Percentiles rank a stretch among this genome's conserved stretches.
Conservation (phyloP, 345 rosid genomes). For the Melaleuca quinquenervia region DNA sequence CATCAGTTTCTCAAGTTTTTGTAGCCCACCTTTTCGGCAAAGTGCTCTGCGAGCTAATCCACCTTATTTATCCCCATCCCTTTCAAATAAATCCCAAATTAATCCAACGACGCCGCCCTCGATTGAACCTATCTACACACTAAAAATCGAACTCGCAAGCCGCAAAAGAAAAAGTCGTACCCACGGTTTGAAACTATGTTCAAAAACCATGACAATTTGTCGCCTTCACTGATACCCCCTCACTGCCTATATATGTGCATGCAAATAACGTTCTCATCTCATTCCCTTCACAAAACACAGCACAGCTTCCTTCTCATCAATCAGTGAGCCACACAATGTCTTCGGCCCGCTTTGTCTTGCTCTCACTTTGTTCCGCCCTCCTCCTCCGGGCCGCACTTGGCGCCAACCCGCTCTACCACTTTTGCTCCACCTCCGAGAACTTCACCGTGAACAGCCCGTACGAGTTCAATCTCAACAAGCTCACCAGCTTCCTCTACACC, state of each 20-base stretch:
- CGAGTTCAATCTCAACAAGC: slow-evolving; percentile 18
- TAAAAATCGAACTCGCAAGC: not conserved
- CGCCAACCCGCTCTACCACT: slow-evolving; percentile 24
- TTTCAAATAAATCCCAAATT: no score
- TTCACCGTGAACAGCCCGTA: slow-evolving; percentile 23
- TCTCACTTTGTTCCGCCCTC: slow-evolving; percentile 4
- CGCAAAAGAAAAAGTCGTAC: not conserved
- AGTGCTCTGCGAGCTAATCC: not conserved
- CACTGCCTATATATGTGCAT: not conserved
- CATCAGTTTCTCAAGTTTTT: no score
- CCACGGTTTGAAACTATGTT: slow-evolving; percentile 18
- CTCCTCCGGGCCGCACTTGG: slow-evolving; percentile 10
- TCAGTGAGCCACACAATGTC: not conserved
- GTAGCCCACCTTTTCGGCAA: not conserved
- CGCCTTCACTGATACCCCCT: not conserved
- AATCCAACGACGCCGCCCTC: not conserved
- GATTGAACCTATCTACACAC: not conserved
- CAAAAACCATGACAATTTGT: not conserved
- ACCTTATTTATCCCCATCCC: not conserved
- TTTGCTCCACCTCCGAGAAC: slow-evolving; percentile 29
- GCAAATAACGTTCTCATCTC: not conserved
- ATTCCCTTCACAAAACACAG: not conserved
- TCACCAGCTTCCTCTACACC: not conserved
- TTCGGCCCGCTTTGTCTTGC: not conserved
- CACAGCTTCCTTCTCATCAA: not conserved